These are phyloP conservation scores for Sordariomycetes sp. DNA, from an alignment of 2,329 filamentous ascomycete species.

Conservation along the genomic window DNA sequence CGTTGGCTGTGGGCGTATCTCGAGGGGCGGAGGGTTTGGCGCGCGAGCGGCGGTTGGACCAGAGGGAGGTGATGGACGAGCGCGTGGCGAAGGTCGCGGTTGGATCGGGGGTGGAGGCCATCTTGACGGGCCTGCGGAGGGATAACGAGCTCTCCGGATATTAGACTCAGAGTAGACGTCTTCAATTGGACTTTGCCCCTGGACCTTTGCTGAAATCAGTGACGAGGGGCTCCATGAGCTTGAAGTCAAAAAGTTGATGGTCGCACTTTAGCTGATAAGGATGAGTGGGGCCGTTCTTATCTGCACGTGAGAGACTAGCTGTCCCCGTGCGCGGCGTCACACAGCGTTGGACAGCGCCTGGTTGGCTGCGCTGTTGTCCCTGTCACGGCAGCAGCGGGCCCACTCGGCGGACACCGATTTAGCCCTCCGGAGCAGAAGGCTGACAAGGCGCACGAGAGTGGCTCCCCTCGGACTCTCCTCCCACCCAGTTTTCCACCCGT, in stretches of 20 bases:
- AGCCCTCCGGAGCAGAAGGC: background rate
- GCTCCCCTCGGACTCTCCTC: background rate
- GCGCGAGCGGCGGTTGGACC: constrained; percentile 1
- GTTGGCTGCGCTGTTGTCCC: background rate
- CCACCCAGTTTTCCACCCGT: background rate
- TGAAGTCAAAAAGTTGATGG: background rate
- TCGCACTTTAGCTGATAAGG: background rate
- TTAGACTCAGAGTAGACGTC: background rate
- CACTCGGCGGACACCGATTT: background rate
- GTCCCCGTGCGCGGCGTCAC: too few relatives aligned
- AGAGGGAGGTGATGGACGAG: background rate
- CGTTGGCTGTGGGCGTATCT: constrained; percentile 12
- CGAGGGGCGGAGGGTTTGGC: constrained; percentile 5
- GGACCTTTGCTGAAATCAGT: background rate
- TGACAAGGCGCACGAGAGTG: background rate
- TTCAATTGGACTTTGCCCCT: background rate
- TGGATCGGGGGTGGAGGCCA: background rate
- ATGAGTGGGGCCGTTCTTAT: background rate
- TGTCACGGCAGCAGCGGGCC: background rate
- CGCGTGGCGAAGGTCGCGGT: background rate
- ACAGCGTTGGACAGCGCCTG: background rate
- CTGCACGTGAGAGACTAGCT: background rate
- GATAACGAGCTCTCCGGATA: background rate
- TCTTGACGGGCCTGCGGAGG: background rate
- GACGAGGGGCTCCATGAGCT: background rate